Base-by-base conservation (phyloP, 306 rosid species). In the Trifolium dubium region DNA sequence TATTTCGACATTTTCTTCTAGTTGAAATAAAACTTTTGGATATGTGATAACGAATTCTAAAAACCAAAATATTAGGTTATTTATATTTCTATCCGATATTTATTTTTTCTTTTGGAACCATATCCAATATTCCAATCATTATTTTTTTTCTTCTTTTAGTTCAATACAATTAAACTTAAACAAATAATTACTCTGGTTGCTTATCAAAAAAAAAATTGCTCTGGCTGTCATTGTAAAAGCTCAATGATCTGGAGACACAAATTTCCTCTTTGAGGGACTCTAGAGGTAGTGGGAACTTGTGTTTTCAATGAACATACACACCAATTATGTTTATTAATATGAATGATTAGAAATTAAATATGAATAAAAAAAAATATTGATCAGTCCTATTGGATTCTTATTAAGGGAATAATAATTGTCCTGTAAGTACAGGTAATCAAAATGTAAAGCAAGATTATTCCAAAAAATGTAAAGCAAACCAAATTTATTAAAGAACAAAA, bases 161-260 rank as follows among this genome's bases (percentile, higher is more conserved):
- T 13, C 0, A 58, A 6, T 12, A 58, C 18, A 14, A 37, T 37
- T 37, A 37, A 37, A 8, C 8, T 37, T 37, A 37, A 37, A 34
- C 1, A 29, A 17, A 29, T 23, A 23, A 23, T 23, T 1, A 23
- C 23, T 23, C 23, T 30, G 19, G 55, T n/a, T 15, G 39, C n/a
- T n/a, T n/a, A n/a, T 58, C 5, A 58, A 58, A 29, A 56, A 69
- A 79, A 70, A 64, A 64, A 65, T 66, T 43, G 47, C 46, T 41
- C n/a, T 30, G 19, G 55, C 19, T 15, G 39, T 71, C 74, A 70
- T 49, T 0, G 69, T 34, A 69, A 72, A 71, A 77, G 85, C 28
- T 81, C 61, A 72, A 59, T 71, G 59, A 77, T 72, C 46, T 54
- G 67, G 84, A 73, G 77, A 79, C 84, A 83, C 44, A 28, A 28